These are phyloP conservation scores for Chenopodium album DNA, from an alignment of 148 eudicot genomes.

Conservation along the genomic window DNA sequence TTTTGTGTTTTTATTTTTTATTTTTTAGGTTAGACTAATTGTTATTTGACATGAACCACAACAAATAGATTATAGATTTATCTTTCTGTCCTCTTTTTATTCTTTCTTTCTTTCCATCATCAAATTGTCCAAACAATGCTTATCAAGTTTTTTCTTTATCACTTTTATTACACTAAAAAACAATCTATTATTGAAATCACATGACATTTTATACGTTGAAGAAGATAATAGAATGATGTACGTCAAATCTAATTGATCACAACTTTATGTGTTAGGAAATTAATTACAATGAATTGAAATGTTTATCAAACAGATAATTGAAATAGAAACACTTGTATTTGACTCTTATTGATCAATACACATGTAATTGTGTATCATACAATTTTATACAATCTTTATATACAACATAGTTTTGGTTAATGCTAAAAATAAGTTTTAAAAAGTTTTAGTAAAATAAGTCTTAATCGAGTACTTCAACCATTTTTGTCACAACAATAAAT, in stretches of 20 bases:
- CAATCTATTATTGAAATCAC: constrained; percentile 24
- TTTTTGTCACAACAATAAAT: too few relatives aligned
- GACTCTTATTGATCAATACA: too few relatives aligned
- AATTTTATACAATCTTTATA: too few relatives aligned
- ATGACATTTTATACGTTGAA: not conserved
- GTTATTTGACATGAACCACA: constrained; percentile 26
- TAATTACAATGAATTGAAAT: too few relatives aligned
- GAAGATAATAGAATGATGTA: not conserved
- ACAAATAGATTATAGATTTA: not conserved
- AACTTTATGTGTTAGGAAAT: not conserved
- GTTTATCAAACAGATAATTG: too few relatives aligned
- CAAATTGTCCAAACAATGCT: constrained; percentile 14
- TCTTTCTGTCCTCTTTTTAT: not conserved
- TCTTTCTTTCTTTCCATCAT: not conserved
- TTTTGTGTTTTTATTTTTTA: not conserved
- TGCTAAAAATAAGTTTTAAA: too few relatives aligned
- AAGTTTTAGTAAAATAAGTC: too few relatives aligned
- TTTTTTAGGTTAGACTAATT: constrained; percentile 21
- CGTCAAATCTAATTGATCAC: not conserved
- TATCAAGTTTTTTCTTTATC: constrained; percentile 6
- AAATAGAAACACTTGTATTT: too few relatives aligned
- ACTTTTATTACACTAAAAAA: constrained; percentile 14
- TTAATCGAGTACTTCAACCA: too few relatives aligned
- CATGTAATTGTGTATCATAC: too few relatives aligned
- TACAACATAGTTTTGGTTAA: too few relatives aligned